phyloP scores from a whole-genome alignment of 805 yeast genomes.

The Ogataea minuta region DNA sequence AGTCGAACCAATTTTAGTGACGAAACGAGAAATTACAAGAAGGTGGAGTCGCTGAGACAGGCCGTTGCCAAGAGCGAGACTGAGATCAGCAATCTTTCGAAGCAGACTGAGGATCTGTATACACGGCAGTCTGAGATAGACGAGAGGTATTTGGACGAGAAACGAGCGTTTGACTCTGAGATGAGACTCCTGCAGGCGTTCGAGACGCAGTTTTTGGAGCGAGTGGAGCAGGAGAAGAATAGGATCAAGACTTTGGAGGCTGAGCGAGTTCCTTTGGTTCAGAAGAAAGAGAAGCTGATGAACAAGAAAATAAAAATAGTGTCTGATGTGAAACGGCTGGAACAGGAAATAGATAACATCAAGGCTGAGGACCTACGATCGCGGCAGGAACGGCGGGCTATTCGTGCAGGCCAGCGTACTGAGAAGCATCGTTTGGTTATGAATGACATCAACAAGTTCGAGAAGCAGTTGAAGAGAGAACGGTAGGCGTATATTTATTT shows the following conservation, averaged over 20 bases:
- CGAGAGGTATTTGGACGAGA: conserved; percentile 38
- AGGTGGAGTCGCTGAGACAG: conserved; percentile 49
- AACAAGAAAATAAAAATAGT: conserved; percentile 32
- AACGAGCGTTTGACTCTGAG: conserved; percentile 37
- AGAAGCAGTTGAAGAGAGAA: conserved; percentile 19
- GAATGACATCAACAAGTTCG: conserved; percentile 27
- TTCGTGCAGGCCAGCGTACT: conserved; percentile 24
- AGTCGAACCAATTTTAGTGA: conserved; percentile 46
- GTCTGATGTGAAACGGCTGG: conserved; percentile 24
- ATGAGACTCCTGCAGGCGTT: conserved; percentile 32
- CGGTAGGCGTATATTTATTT: background rate
- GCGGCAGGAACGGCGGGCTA: conserved; percentile 23
- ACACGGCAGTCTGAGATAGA: conserved; percentile 38
- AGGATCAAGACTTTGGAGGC: conserved; percentile 26
- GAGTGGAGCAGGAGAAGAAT: conserved; percentile 23
- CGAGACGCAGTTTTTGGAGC: conserved; percentile 30
- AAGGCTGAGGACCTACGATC: conserved; percentile 25
- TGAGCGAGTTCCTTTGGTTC: conserved; percentile 30
- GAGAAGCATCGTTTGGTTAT: conserved; percentile 25
- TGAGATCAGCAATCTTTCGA: conserved; percentile 36
- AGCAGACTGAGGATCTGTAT: conserved; percentile 34
- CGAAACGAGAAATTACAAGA: conserved; percentile 56
- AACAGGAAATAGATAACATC: conserved; percentile 28
- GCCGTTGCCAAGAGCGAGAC: conserved; percentile 41
- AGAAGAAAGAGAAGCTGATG: conserved; percentile 35